Conservation (phyloP, 108 stramenopile genomes). For the Cylindrotheca closterium region DNA sequence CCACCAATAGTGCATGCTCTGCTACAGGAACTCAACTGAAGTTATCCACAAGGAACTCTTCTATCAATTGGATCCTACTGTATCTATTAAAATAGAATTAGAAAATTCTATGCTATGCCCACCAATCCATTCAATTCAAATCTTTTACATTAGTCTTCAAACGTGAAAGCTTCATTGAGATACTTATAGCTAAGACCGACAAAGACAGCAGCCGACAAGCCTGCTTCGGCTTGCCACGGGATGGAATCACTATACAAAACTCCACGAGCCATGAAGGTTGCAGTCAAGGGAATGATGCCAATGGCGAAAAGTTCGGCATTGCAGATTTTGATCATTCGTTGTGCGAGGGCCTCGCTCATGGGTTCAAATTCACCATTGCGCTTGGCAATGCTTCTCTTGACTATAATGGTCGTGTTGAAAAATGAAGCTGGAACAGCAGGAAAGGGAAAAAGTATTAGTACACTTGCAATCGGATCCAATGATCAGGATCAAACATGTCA, state of each 20-base stretch:
- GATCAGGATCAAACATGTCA: background rate
- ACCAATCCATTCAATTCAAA: too few relatives aligned
- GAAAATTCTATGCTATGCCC: too few relatives aligned
- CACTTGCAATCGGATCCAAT: background rate
- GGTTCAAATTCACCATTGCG: constrained; percentile 43
- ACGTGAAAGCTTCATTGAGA: constrained; percentile 71
- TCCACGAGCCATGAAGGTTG: constrained; percentile 63
- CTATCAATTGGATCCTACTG: too few relatives aligned
- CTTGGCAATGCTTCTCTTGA: constrained; percentile 46
- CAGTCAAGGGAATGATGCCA: constrained; percentile 47
- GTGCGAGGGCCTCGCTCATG: constrained; percentile 38
- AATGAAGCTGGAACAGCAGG: constrained; percentile 11
- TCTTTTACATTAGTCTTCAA: constrained; percentile 53
- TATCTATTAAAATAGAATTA: too few relatives aligned
- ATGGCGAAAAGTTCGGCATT: constrained; percentile 57
- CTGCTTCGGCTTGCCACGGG: constrained; percentile 32
- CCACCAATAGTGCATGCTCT: too few relatives aligned
- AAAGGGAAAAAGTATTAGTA: background rate
- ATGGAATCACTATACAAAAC: constrained; percentile 39
- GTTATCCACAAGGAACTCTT: too few relatives aligned
- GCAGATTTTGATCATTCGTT: constrained; percentile 39
- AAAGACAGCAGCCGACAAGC: constrained; percentile 38
- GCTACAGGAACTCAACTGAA: too few relatives aligned
- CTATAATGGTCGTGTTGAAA: constrained; percentile 59
- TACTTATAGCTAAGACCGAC: constrained; percentile 69